These are phyloP conservation scores for Polygonum maritimum DNA, from an alignment of 148 eudicot species.

Conservation along the genomic window DNA sequence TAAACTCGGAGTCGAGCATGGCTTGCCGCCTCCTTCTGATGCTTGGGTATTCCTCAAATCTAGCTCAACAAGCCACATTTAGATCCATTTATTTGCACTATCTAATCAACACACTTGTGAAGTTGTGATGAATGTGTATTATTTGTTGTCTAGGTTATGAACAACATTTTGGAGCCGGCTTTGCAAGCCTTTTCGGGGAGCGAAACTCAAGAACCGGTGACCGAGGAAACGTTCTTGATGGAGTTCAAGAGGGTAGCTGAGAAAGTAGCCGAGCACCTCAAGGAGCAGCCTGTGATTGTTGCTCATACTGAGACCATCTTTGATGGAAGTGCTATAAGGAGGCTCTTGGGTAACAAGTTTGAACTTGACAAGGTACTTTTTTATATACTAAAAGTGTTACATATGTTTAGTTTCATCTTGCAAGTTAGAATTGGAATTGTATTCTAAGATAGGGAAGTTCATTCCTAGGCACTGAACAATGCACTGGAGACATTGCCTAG, in stretches of 20 bases:
- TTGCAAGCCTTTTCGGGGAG: conserved; percentile 25
- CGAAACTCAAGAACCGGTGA: conserved; percentile 21
- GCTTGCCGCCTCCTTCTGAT: conserved; percentile 90
- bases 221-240: conserved; percentile 53
- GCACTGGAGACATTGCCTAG: conserved; percentile 44
- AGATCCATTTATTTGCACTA: too few relatives aligned
- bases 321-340: conserved; percentile 71
- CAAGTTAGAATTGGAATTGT: background rate
- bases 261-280: conserved; percentile 50
- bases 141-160: conserved; percentile 41
- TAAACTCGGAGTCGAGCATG: conserved; percentile 77
- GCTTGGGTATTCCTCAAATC: conserved; percentile 49
- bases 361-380: conserved; percentile 70
- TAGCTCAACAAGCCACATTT: background rate
- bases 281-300: conserved; percentile 86
- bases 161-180: conserved; percentile 61
- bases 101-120: too few relatives aligned
- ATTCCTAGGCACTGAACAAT: conserved; percentile 51
- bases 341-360: conserved; percentile 66
- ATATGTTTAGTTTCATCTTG: background rate
- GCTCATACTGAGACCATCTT: conserved; percentile 85
- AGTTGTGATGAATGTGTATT: background rate
- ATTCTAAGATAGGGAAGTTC: background rate
- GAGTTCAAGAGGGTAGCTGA: conserved; percentile 51
- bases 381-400: background rate